phyloP scores from a whole-genome alignment of 2,329 filamentous ascomycete genomes.

The Epichloe hybrida region DNA sequence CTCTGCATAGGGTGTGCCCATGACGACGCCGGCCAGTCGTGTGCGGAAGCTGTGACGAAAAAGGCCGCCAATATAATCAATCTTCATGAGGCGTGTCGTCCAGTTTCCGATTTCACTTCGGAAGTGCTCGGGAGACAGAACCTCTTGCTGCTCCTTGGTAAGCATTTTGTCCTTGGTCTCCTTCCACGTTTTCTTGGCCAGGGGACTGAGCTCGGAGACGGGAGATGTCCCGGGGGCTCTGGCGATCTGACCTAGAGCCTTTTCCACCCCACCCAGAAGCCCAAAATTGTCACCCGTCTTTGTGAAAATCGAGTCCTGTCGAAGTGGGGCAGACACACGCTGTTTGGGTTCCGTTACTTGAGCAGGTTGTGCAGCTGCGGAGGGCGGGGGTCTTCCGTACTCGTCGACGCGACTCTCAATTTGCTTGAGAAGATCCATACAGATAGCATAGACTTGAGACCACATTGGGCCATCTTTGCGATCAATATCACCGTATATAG shows the following conservation, averaged over 20 bases:
- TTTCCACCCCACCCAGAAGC: conserved; percentile 31
- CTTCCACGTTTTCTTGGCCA: conserved; percentile 35
- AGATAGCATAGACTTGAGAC: conserved; percentile 61
- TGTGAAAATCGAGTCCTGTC: conserved; percentile 32
- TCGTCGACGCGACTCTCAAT: conserved; percentile 55
- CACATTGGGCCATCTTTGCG: conserved; percentile 67
- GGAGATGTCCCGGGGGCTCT: conserved; percentile 36
- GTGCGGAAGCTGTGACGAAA: conserved; percentile 59
- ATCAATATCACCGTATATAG: conserved; percentile 79
- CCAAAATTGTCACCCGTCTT: conserved; percentile 22
- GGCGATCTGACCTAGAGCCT: conserved; percentile 28
- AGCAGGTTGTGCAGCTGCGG: conserved; percentile 17
- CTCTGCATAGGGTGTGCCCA: conserved; percentile 62
- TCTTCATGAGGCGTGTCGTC: conserved; percentile 29
- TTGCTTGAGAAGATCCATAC: conserved; percentile 53
- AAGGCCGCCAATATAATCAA: conserved; percentile 46
- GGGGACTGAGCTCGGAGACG: conserved; percentile 33
- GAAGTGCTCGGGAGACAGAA: conserved; percentile 35
- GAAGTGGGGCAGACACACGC: conserved; percentile 27
- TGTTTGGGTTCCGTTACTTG: conserved; percentile 18
- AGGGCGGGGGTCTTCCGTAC: conserved; percentile 33
- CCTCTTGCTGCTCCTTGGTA: conserved; percentile 40
- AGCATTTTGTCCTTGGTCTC: conserved; percentile 35
- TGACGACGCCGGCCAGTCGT: conserved; percentile 51
- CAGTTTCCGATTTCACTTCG: conserved; percentile 34